These are phyloP conservation scores for Crithidia thermophila DNA, from an alignment of 208 protist species.

Conservation along the genomic window DNA sequence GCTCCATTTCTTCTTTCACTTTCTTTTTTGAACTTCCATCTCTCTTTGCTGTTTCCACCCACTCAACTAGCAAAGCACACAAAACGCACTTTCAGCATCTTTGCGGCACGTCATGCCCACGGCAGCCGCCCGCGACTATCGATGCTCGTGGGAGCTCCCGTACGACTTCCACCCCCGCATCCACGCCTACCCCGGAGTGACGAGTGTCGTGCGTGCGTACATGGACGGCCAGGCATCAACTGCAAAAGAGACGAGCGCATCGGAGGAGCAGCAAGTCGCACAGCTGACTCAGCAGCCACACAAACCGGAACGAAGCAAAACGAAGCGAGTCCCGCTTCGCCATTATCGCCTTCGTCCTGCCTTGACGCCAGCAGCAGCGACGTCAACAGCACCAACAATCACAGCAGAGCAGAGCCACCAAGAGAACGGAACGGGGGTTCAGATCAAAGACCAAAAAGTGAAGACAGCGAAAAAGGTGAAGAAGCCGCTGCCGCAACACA, in stretches of 20 bases:
- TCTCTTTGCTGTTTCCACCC: no score
- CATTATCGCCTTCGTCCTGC: conserved; percentile 1
- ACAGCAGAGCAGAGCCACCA: no score
- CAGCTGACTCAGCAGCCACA: background rate
- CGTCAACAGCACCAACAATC: background rate
- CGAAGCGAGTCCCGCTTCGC: no score
- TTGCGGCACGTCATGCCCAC: background rate
- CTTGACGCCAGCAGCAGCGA: background rate
- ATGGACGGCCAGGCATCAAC: conserved; percentile 6
- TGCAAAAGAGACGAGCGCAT: background rate
- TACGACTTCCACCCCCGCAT: conserved; percentile 61
- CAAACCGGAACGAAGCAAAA: background rate
- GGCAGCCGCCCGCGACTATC: conserved; percentile 12
- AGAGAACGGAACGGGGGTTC: no score
- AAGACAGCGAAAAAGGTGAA: no score
- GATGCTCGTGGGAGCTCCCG: conserved; percentile 51
- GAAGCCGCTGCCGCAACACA: no score
- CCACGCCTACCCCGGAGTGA: conserved; percentile 28
- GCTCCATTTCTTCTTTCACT: conserved; percentile 12
- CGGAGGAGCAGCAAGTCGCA: background rate
- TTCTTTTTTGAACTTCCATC: no score
- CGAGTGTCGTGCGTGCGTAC: conserved; percentile 27
- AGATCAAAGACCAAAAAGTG: no score
- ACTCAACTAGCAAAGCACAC: no score
- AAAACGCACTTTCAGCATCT: no score